Evolutionary conservation across 176 grass and related monocot species (phyloP).

Genomic region (Themeda triandra): DNA sequence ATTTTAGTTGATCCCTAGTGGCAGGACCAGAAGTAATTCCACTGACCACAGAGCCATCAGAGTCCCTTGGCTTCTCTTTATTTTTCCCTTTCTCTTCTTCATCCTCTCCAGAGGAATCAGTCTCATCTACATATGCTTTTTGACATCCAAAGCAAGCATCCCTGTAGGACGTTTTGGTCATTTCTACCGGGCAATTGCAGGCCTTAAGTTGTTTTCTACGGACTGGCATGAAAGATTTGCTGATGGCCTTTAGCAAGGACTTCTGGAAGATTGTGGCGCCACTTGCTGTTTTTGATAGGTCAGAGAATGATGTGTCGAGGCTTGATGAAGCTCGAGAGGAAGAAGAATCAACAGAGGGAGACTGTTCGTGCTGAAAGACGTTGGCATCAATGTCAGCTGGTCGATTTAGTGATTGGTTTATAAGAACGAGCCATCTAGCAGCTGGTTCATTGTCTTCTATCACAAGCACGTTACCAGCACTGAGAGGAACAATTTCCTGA

Average conservation of each 20-base stretch:
- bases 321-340: slow-evolving; percentile 48
- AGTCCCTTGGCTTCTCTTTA: slow-evolving; percentile 46
- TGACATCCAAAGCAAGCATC: slow-evolving; percentile 73
- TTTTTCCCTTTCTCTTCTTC: slow-evolving; percentile 45
- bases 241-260: slow-evolving; percentile 65
- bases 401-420: slow-evolving; percentile 68
- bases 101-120: slow-evolving; percentile 67
- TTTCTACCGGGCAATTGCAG: slow-evolving; percentile 73
- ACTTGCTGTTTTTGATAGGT: slow-evolving; percentile 55
- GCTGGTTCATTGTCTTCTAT: slow-evolving; percentile 80
- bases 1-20: slow-evolving; percentile 54
- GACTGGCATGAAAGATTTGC: slow-evolving; percentile 75
- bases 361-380: slow-evolving; percentile 40
- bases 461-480: slow-evolving; percentile 82
- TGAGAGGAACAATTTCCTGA: slow-evolving; percentile 97
- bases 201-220: slow-evolving; percentile 59
- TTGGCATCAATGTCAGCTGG: slow-evolving; percentile 37
- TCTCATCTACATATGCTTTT: slow-evolving; percentile 41
- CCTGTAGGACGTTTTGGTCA: slow-evolving; percentile 62
- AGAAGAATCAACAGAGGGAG: slow-evolving; percentile 49
- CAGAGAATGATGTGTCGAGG: slow-evolving; percentile 43
- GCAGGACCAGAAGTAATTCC: slow-evolving; percentile 37
- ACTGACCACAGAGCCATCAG: slow-evolving; percentile 29
- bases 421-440: slow-evolving; percentile 79
- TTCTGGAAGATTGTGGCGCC: slow-evolving; percentile 79